Evolutionary conservation across 2,329 filamentous ascomycete species (phyloP).

Genomic region (Xylaria sp.): DNA sequence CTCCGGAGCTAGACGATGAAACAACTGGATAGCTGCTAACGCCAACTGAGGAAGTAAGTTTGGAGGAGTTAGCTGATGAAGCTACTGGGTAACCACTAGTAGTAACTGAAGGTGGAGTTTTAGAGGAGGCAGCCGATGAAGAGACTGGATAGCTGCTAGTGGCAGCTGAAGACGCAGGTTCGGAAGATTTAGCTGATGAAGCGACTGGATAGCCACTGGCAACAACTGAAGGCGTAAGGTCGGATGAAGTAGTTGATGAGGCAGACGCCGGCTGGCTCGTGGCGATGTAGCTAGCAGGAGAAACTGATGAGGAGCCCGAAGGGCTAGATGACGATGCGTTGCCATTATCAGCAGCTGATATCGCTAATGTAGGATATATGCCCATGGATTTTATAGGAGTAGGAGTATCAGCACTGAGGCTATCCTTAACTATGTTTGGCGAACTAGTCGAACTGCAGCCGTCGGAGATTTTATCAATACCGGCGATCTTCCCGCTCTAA

Average conservation of each 20-base stretch:
- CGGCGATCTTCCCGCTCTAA: conserved; percentile 43
- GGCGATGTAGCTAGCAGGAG: background rate
- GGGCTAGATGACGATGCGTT: background rate
- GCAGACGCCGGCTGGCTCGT: conserved; percentile 8
- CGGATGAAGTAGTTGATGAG: conserved; percentile 8
- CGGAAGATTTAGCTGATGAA: conserved; percentile 2
- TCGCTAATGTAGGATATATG: background rate
- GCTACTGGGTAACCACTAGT: conserved; percentile 35
- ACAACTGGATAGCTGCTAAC: conserved; percentile 35
- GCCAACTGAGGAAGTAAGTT: conserved; percentile 28
- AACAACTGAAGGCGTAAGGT: background rate
- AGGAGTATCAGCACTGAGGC: conserved; percentile 28
- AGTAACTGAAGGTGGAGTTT: background rate
- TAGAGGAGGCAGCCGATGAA: conserved; percentile 3
- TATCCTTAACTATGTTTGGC: conserved; percentile 35
- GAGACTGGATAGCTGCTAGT: background rate
- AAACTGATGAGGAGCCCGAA: background rate
- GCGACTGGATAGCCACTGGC: background rate
- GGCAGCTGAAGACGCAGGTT: background rate
- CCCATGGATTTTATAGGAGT: conserved; percentile 15
- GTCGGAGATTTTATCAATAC: conserved; percentile 43
- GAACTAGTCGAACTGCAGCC: conserved; percentile 35
- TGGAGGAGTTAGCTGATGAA: conserved; percentile 10
- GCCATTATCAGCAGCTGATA: background rate
- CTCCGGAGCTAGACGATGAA: conserved; percentile 38